Evolutionary conservation across 1,284 basidiomycete genomes (phyloP).

Genomic region (Trichosporon inkin): DNA sequence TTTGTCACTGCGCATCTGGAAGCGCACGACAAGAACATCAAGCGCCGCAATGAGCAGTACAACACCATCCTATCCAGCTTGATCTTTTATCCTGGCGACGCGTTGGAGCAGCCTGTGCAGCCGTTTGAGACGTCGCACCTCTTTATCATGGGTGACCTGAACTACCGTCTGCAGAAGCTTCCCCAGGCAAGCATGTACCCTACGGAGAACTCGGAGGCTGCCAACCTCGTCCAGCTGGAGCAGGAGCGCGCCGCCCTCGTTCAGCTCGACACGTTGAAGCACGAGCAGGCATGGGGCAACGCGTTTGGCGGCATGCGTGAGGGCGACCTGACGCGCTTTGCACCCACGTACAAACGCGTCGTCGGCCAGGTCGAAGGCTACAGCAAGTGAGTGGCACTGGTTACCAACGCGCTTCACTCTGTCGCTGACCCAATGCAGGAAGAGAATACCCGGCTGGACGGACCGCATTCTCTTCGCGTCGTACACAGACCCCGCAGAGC

Average conservation of each 20-base stretch:
- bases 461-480: slow-evolving; percentile 88
- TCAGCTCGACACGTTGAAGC: slow-evolving; percentile 69
- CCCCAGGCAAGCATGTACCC: slow-evolving; percentile 46
- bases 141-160: slow-evolving; percentile 83
- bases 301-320: slow-evolving; percentile 71
- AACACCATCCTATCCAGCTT: slow-evolving; percentile 71
- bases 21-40: slow-evolving; percentile 71
- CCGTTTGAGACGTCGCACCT: slow-evolving; percentile 77
- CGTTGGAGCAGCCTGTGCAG: slow-evolving; percentile 55
- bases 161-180: slow-evolving; percentile 71
- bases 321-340: slow-evolving; percentile 78
- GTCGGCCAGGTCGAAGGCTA: slow-evolving; percentile 75
- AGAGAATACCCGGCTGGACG: slow-evolving; percentile 86
- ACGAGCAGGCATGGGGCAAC: slow-evolving; percentile 61
- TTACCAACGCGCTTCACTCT: not conserved
- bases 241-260: slow-evolving; percentile 62
- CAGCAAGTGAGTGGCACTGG: slow-evolving; percentile 57
- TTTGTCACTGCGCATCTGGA: slow-evolving; percentile 90
- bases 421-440: slow-evolving; percentile 49
- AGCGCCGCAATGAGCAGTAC: slow-evolving; percentile 73
- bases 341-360: slow-evolving; percentile 79
- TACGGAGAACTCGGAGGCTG: slow-evolving; percentile 31
- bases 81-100: slow-evolving; percentile 64
- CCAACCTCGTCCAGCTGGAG: slow-evolving; percentile 52
- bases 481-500: slow-evolving; percentile 56